Evolutionary conservation across 768 basidiomycete species (phyloP), one percentile per base, ranked within the genome.

Genomic region (Boletus subparvulus): DNA sequence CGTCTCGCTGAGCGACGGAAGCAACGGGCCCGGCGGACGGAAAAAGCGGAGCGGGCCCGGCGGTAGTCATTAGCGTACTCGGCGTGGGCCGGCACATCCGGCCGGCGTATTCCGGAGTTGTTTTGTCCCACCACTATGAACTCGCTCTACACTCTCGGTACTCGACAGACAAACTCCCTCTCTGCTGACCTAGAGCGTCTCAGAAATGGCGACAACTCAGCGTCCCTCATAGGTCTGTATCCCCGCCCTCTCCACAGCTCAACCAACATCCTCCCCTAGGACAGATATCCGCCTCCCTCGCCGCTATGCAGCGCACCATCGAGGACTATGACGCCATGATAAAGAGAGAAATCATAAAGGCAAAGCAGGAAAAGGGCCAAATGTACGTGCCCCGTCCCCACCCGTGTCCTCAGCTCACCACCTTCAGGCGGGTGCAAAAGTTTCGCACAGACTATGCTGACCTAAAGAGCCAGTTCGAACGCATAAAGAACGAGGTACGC

Each of bases 301-400:
- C 93, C 28, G 94, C 94, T 3, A 87, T 98, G 82, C 87, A 91
- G 48, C 77, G 97, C 55, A 94, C 97, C 52, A 87, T 98, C 60
- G 95, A 98, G 58, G 97, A 99, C 68, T 98, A 96, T 68, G 95
- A 98, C 65, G 88, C 90, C 10, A 94, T 98, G 91, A 93, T 92
- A 0, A 92, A 88, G 76, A 81, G 95, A 59, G 97, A 99, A 73
- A 93, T 97, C 68, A 94, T 98, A 50, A 93, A 91, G 64, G 86
- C 91, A 44, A 98, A 97, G 75, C 88, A 94, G 73, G 96, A 98
- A 76, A 98, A 98, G 75, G 97, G 95, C 0, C 82, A 90, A 69
- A 88, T 90, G 92, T 94, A 64, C 65, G 84, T 74, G 41, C 40
- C 14, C 33, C 28, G 4, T 52, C n/a, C n/a, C 55, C 37, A 12